These are phyloP conservation scores for Rhizopogon sp. DNA, from an alignment of 768 basidiomycete species.

Conservation along the genomic window DNA sequence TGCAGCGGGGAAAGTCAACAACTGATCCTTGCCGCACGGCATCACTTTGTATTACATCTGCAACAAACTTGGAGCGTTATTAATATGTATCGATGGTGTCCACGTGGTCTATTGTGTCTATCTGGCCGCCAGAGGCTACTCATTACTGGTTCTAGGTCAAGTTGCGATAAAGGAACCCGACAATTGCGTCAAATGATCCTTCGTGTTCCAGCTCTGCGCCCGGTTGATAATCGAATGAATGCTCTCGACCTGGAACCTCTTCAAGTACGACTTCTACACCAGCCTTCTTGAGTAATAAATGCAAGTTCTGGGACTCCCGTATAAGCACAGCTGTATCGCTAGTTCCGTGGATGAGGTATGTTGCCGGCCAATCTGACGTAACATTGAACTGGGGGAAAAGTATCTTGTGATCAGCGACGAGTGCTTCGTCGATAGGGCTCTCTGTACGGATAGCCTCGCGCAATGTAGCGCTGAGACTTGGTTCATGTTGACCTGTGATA, in stretches of 20 bases:
- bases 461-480: slow-evolving; percentile 44
- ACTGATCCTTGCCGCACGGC: no score
- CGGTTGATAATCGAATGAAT: slow-evolving; percentile 51
- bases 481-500: slow-evolving; percentile 38
- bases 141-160: neutral
- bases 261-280: slow-evolving; percentile 32
- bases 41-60: no score
- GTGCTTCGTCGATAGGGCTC: slow-evolving; percentile 18
- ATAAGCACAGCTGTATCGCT: slow-evolving; percentile 42
- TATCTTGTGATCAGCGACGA: slow-evolving; percentile 16
- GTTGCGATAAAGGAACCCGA: slow-evolving; percentile 31
- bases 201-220: slow-evolving; percentile 32
- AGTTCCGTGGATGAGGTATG: slow-evolving; percentile 43
- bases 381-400: slow-evolving; percentile 46
- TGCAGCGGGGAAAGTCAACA: no score
- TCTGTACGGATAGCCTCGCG: slow-evolving; percentile 13
- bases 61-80: no score
- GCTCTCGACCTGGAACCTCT: slow-evolving; percentile 41
- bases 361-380: slow-evolving; percentile 37
- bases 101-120: neutral
- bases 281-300: slow-evolving; percentile 27
- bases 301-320: slow-evolving; percentile 35
- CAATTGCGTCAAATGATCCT: slow-evolving; percentile 30
- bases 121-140: neutral
- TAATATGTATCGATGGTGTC: no score